A percentile compares a stretch with the other conserved stretches of the same genome.
Conservation (phyloP, 345 rosid species). For the Anacardium occidentale region DNA sequence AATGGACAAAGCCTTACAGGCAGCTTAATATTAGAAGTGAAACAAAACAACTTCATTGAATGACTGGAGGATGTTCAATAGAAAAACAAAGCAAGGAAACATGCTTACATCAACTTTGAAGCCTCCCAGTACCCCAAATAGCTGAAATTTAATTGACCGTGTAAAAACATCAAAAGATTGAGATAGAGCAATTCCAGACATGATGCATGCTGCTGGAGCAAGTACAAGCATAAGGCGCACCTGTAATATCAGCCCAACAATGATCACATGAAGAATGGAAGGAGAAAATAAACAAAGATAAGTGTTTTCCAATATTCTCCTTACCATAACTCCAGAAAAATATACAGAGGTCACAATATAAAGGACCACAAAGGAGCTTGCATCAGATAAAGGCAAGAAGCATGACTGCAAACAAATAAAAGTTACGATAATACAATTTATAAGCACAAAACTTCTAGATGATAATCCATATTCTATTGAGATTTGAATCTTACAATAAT, state of each 20-base stretch:
- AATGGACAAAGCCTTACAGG: slow-evolving; percentile 32
- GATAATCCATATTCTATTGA: slow-evolving; percentile 11
- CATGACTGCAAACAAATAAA: slow-evolving; percentile 72
- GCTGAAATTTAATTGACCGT: slow-evolving; percentile 84
- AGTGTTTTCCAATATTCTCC: slow-evolving; percentile 21
- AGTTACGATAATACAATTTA: slow-evolving; percentile 21
- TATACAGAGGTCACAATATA: slow-evolving; percentile 93
- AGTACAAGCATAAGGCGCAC: slow-evolving; percentile 98
- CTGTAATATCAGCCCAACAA: slow-evolving; percentile 41
- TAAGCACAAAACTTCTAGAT: not conserved
- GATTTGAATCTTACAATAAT: slow-evolving; percentile 67
- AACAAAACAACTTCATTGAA: slow-evolving; percentile 14
- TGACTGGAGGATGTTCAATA: slow-evolving; percentile 14
- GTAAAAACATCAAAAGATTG: slow-evolving; percentile 94
- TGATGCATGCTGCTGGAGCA: slow-evolving; percentile 99
- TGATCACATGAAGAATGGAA: not conserved
- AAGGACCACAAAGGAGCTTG: slow-evolving; percentile 88
- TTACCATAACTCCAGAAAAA: slow-evolving; percentile 99
- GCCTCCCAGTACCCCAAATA: slow-evolving; percentile 42
- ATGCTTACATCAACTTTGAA: slow-evolving; percentile 58
- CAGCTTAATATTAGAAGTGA: slow-evolving; percentile 20
- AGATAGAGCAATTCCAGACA: slow-evolving; percentile 98
- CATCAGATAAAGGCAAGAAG: slow-evolving; percentile 93
- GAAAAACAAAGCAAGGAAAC: slow-evolving; percentile 18
- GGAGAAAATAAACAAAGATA: not conserved